These are phyloP conservation scores for Taphrina confusa DNA, from an alignment of 1,139 yeast species.

Conservation along the genomic window DNA sequence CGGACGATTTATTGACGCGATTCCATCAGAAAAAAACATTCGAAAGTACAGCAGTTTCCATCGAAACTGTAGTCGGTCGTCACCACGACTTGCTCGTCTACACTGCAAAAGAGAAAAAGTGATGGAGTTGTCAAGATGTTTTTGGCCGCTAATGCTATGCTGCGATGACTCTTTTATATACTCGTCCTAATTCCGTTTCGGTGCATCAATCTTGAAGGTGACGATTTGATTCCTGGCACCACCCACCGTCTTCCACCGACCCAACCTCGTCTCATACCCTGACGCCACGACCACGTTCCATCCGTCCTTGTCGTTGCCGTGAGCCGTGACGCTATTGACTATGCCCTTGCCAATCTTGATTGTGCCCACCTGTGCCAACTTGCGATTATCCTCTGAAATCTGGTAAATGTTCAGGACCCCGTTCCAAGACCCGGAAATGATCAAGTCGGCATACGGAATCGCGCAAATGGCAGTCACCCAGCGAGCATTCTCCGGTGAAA, in stretches of 20 bases:
- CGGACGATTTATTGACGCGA: background rate
- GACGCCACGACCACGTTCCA: slow-evolving; percentile 37
- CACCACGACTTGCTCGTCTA: background rate
- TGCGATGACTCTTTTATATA: no score
- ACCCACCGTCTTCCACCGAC: slow-evolving; percentile 39
- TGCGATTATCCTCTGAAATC: slow-evolving; percentile 57
- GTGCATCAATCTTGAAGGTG: slow-evolving; percentile 5
- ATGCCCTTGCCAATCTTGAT: slow-evolving; percentile 37
- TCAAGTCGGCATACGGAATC: slow-evolving; percentile 84
- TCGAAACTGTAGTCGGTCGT: background rate
- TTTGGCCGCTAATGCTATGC: no score
- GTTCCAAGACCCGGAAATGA: slow-evolving; percentile 84
- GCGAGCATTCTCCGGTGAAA: slow-evolving; percentile 71
- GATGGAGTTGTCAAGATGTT: no score
- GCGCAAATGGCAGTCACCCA: slow-evolving; percentile 83
- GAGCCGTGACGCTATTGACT: slow-evolving; percentile 39
- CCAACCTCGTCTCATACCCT: slow-evolving; percentile 40
- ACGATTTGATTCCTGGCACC: slow-evolving; percentile 37
- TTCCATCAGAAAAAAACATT: background rate
- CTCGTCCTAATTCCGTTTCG: background rate
- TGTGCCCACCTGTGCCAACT: slow-evolving; percentile 37
- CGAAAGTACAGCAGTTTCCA: background rate
- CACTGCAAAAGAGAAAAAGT: no score
- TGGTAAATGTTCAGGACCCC: slow-evolving; percentile 79
- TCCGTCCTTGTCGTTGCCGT: slow-evolving; percentile 38